phyloP scores from a whole-genome alignment of 1,284 basidiomycete species.

The Boletus albobrunnescens region DNA sequence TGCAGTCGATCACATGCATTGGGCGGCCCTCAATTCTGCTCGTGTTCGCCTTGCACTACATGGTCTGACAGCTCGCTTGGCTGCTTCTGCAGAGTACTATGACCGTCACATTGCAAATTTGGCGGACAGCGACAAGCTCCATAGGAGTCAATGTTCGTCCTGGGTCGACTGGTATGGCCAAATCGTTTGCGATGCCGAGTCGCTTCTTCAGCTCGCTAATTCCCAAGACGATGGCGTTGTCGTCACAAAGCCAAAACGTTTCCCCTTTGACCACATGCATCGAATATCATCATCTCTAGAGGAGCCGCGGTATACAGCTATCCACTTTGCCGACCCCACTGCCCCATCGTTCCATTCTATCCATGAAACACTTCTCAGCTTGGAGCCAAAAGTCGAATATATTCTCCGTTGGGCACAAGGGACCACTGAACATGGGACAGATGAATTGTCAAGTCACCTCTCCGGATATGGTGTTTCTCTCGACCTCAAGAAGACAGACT shows the following conservation, averaged over 20 bases:
- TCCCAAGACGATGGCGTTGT: slow-evolving; percentile 14
- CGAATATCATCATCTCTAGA: slow-evolving; percentile 44
- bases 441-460: slow-evolving; percentile 44
- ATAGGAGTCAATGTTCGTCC: slow-evolving; percentile 51
- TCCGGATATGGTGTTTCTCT: slow-evolving; percentile 90
- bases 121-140: slow-evolving; percentile 25
- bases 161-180: slow-evolving; percentile 90
- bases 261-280: slow-evolving; percentile 71
- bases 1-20: slow-evolving; percentile 44
- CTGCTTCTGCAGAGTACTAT: slow-evolving; percentile 71
- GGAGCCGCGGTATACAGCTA: slow-evolving; percentile 53
- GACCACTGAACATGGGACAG: slow-evolving; percentile 34
- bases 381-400: slow-evolving; percentile 58
- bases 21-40: slow-evolving; percentile 48
- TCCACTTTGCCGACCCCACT: slow-evolving; percentile 67
- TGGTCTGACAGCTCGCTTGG: slow-evolving; percentile 64
- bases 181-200: slow-evolving; percentile 69
- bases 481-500: slow-evolving; percentile 96
- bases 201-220: slow-evolving; percentile 50
- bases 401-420: slow-evolving; percentile 53
- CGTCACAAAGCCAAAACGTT: slow-evolving; percentile 41
- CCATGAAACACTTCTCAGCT: slow-evolving; percentile 57
- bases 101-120: slow-evolving; percentile 39
- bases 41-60: slow-evolving; percentile 67
- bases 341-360: slow-evolving; percentile 63